Evolutionary conservation across 2,329 filamentous ascomycete species (phyloP).

Genomic region (Penicillium palitans): DNA sequence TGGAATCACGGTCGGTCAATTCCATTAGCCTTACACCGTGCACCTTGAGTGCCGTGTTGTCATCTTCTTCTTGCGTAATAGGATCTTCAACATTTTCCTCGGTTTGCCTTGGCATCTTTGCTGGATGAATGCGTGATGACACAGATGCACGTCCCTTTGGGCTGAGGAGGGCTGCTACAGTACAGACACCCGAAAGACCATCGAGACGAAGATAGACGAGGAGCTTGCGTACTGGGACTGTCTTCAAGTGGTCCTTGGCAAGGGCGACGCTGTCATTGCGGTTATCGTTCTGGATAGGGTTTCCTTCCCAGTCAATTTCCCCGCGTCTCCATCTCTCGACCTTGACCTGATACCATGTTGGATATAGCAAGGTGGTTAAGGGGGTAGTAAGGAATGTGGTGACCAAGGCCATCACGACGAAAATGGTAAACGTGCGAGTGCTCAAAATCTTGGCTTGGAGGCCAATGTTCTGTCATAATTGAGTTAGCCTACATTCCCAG

Average conservation of each 20-base stretch:
- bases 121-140: constrained; percentile 38
- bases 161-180: constrained; percentile 78
- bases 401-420: constrained; percentile 88
- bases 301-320: constrained; percentile 86
- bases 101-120: constrained; percentile 27
- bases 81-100: constrained; percentile 29
- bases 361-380: constrained; percentile 71
- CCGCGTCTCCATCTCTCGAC: constrained; percentile 73
- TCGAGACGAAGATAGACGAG: constrained; percentile 83
- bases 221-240: constrained; percentile 60
- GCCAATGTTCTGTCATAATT: constrained; percentile 65
- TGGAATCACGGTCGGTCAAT: constrained; percentile 87
- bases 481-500: not conserved
- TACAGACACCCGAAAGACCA: constrained; percentile 78
- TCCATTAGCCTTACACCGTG: constrained; percentile 85
- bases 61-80: constrained; percentile 17
- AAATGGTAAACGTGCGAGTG: constrained; percentile 82
- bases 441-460: constrained; percentile 80
- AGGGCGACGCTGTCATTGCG: constrained; percentile 49
- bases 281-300: constrained; percentile 43
- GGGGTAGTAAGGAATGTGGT: constrained; percentile 85
- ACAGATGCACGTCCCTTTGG: constrained; percentile 45
- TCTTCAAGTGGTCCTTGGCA: constrained; percentile 52
- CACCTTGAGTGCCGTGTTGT: constrained; percentile 60
- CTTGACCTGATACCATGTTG: constrained; percentile 73